Evolutionary conservation across 106 monocot genomes (phyloP).

Genomic region (Gastrodia elata): DNA sequence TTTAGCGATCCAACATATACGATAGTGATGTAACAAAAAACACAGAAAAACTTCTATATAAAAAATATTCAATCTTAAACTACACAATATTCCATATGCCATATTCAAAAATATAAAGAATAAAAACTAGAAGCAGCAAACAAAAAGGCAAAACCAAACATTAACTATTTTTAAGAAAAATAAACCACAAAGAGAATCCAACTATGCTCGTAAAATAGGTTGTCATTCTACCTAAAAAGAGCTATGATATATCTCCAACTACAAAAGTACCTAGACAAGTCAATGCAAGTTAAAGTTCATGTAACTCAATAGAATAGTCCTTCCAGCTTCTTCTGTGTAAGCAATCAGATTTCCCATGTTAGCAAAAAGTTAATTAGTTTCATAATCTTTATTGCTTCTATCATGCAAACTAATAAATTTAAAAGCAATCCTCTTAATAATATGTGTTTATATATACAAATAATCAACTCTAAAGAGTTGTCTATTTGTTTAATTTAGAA

Average conservation of each 20-base stretch:
- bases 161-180: not conserved
- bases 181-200: not conserved
- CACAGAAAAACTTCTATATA: not conserved
- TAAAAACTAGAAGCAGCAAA: slow-evolving; percentile 4
- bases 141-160: not conserved
- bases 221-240: not conserved
- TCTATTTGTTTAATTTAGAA: too few relatives aligned
- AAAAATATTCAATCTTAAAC: not conserved
- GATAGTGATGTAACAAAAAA: not conserved
- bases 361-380: not conserved
- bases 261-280: not conserved
- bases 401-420: not conserved
- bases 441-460: too few relatives aligned
- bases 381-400: not conserved
- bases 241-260: not conserved
- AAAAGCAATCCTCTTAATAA: not conserved
- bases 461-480: too few relatives aligned
- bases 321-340: not conserved
- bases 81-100: not conserved
- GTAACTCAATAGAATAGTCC: not conserved
- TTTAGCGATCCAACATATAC: too few relatives aligned
- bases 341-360: not conserved
- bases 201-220: not conserved
- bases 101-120: not conserved
- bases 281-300: not conserved